These are phyloP conservation scores for Mortierella sp. DNA, from an alignment of 371 early-diverging fungal genomes.

Conservation along the genomic window DNA sequence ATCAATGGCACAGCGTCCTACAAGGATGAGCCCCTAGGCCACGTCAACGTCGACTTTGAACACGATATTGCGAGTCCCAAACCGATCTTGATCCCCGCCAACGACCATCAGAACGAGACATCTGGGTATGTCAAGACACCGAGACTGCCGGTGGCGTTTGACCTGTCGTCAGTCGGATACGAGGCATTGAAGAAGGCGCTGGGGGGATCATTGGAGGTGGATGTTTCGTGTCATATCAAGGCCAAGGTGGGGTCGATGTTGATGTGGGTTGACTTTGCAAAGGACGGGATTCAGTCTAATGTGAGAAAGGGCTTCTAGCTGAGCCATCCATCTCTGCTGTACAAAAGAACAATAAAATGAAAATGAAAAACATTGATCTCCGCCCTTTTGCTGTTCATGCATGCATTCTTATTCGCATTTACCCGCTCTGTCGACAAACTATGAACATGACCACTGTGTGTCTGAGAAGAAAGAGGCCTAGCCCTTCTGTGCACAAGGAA, in stretches of 20 bases:
- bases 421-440: background rate
- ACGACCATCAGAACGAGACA: constrained; percentile 47
- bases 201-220: constrained; percentile 52
- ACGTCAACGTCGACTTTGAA: constrained; percentile 47
- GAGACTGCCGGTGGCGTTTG: constrained; percentile 41
- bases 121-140: constrained; percentile 56
- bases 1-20: constrained; percentile 51
- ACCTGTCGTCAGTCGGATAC: constrained; percentile 44
- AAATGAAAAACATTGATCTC: background rate
- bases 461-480: background rate
- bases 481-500: background rate
- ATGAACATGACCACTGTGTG: background rate
- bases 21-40: constrained; percentile 46
- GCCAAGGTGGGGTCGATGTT: constrained; percentile 47
- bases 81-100: constrained; percentile 52
- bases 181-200: constrained; percentile 54
- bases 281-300: constrained; percentile 37
- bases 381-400: background rate
- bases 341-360: background rate
- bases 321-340: background rate
- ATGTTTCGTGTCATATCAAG: constrained; percentile 54
- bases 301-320: constrained; percentile 43
- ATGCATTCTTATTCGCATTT: background rate
- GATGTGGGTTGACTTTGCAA: constrained; percentile 55
- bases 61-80: constrained; percentile 36